Conservation (phyloP, 345 rosid species). For the Hibiscus mutabilis region DNA sequence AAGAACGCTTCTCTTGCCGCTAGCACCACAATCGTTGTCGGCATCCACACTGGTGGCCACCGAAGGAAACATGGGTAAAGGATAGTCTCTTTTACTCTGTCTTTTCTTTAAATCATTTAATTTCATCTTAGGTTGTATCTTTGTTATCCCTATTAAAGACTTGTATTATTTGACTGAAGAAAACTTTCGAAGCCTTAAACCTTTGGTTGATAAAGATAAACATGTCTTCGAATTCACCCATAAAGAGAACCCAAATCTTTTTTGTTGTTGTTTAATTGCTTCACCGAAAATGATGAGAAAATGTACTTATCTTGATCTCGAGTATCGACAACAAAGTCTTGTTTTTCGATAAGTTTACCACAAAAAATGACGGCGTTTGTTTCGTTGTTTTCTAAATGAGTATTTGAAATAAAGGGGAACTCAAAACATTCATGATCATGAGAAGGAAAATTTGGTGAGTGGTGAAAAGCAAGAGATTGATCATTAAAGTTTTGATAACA, state of each 20-base stretch:
- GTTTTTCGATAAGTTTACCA: conserved; percentile 9
- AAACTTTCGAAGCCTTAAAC: not conserved
- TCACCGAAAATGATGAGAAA: not conserved
- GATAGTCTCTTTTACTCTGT: conserved; percentile 22
- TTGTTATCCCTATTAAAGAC: conserved; percentile 29
- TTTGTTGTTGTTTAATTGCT: not conserved
- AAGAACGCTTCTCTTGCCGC: not conserved
- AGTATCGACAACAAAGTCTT: not conserved
- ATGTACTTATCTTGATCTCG: not conserved
- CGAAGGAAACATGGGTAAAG: conserved; percentile 24
- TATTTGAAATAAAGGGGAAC: conserved; percentile 14
- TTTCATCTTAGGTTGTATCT: conserved; percentile 31
- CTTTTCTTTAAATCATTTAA: conserved; percentile 38
- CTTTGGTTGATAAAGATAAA: not conserved
- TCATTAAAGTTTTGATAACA: conserved; percentile 7
- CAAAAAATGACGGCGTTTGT: conserved; percentile 15
- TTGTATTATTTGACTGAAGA: conserved; percentile 9
- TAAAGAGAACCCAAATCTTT: not conserved
- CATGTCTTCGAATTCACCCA: not conserved
- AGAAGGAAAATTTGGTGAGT: not conserved
- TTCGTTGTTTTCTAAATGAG: not conserved
- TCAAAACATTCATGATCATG: conserved; percentile 15
- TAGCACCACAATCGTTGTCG: not conserved
- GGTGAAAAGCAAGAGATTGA: not conserved
- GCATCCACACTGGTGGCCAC: not conserved